Conservation (phyloP, 2,329 filamentous ascomycete species). For the Plectosphaerella sp. region DNA sequence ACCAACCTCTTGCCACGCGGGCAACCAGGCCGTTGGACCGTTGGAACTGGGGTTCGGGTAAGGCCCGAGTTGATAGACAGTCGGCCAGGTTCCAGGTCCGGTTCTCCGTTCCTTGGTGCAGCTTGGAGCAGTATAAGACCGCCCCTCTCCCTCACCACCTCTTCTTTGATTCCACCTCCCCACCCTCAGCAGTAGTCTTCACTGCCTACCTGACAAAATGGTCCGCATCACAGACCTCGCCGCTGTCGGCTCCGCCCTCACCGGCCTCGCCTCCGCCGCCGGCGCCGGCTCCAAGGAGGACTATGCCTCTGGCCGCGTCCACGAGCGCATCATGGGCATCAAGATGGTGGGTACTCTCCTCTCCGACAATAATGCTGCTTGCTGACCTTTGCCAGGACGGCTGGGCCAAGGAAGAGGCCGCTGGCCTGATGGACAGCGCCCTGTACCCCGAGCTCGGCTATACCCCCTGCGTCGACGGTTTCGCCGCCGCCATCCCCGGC, state of each 20-base stretch:
- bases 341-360: slow-evolving; percentile 14
- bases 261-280: slow-evolving; percentile 13
- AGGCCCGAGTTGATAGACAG: not conserved
- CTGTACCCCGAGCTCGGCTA: slow-evolving; percentile 32
- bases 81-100: not conserved
- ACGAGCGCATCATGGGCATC: slow-evolving; percentile 17
- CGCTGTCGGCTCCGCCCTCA: slow-evolving; percentile 14
- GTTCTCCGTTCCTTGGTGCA: not conserved
- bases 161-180: not conserved
- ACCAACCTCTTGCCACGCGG: too few relatives aligned
- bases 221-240: slow-evolving; percentile 12
- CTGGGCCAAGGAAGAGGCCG: slow-evolving; percentile 26
- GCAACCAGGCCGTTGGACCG: too few relatives aligned
- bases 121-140: not conserved
- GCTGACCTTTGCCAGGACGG: slow-evolving; percentile 14
- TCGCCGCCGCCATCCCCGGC: slow-evolving; percentile 37
- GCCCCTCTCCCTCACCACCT: not conserved
- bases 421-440: slow-evolving; percentile 27
- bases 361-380: too few relatives aligned
- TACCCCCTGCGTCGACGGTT: slow-evolving; percentile 34
- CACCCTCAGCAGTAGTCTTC: not conserved
- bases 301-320: slow-evolving; percentile 15
- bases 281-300: slow-evolving; percentile 16
- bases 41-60: too few relatives aligned
- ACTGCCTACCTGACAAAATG: slow-evolving; percentile 10